These are phyloP conservation scores for Coniosporium tulheliwenetii DNA, from an alignment of 2,329 filamentous ascomycete genomes.

Conservation along the genomic window DNA sequence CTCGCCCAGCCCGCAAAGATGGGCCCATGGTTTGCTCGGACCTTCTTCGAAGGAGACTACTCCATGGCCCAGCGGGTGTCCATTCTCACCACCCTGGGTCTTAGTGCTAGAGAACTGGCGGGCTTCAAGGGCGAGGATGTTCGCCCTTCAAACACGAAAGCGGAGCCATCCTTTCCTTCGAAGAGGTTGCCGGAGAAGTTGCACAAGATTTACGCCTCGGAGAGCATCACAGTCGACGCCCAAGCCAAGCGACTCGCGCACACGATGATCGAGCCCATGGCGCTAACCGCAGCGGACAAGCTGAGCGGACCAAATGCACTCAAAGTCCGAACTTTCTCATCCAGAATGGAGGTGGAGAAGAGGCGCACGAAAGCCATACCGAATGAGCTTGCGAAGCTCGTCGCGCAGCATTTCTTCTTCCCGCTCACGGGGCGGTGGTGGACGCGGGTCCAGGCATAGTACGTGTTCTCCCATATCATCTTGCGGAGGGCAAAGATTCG, in stretches of 20 bases:
- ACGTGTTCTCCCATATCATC: slow-evolving; percentile 6
- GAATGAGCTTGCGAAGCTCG: slow-evolving; percentile 63
- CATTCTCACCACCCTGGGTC: slow-evolving; percentile 65
- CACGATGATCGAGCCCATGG: slow-evolving; percentile 65
- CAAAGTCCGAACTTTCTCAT: slow-evolving; percentile 81
- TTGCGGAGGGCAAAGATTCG: neutral
- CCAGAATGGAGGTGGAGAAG: slow-evolving; percentile 47
- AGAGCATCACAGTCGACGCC: slow-evolving; percentile 14
- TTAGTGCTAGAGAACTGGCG: slow-evolving; percentile 71
- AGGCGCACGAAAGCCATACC: slow-evolving; percentile 45
- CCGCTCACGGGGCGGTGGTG: slow-evolving; percentile 73
- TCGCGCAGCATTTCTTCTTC: slow-evolving; percentile 69
- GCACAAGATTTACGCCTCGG: slow-evolving; percentile 50
- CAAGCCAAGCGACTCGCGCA: slow-evolving; percentile 45
- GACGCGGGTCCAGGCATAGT: slow-evolving; percentile 35
- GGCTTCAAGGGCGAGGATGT: slow-evolving; percentile 48
- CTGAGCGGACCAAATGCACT: slow-evolving; percentile 66
- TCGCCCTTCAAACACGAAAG: slow-evolving; percentile 16
- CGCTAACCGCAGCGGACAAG: slow-evolving; percentile 65
- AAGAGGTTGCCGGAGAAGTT: slow-evolving; percentile 62
- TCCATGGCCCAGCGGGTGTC: slow-evolving; percentile 72
- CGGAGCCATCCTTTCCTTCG: slow-evolving; percentile 52
- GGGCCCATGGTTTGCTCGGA: slow-evolving; percentile 69
- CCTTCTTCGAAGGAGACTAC: slow-evolving; percentile 85
- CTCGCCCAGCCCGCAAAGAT: slow-evolving; percentile 61